Evolutionary conservation across 257 asterid genomes (phyloP), one percentile per base, ranked within the genome.

Genomic region (Coffea eugenioides): DNA sequence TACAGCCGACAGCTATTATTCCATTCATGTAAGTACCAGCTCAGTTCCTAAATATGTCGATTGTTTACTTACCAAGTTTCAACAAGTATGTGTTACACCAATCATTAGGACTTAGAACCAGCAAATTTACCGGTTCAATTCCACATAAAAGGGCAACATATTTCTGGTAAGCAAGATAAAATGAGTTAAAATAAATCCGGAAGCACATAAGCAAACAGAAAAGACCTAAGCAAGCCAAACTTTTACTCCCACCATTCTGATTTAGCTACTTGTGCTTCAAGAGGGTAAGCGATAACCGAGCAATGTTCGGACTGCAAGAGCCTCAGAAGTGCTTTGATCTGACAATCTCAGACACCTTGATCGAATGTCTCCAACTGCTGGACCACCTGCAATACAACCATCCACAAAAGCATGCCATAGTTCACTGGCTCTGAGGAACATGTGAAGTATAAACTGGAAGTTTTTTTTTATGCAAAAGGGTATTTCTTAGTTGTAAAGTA

Each of bases 301-400:
- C 89, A 93, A 85, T 78, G 91, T 88, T 52, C 97, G 86, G n/a
- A 95, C 98, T 41, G 99, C 94, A 80, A 90, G 96, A 84, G 93
- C 99, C 86, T 95, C 99, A 31, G 82, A 80, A 21, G 98, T 91
- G 83, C 98, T 95, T 84, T 93, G 88, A 84, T 89, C 99, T 34
- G 99, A 92, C 57, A 95, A 79, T 83, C 99, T 92, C 89, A 95
- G 87, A 88, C 98, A 95, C 82, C 99, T 90, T 78, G 99, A 95
- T 70, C 97, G 91, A 77, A 95, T 95, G 86, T 95, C 99, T 80
- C 99, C 99, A 85, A 95, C 98, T 75, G 99, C 99, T 34, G 99
- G 99, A 78, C 99, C 99, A 78, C 99, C 99, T 95, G 90, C 56
- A 78, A 78, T 61, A 66, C 66, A 43, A 41, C 21, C 36, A 78